Conservation (phyloP, 768 basidiomycete genomes). For the Kwoniella mangroviensis region DNA sequence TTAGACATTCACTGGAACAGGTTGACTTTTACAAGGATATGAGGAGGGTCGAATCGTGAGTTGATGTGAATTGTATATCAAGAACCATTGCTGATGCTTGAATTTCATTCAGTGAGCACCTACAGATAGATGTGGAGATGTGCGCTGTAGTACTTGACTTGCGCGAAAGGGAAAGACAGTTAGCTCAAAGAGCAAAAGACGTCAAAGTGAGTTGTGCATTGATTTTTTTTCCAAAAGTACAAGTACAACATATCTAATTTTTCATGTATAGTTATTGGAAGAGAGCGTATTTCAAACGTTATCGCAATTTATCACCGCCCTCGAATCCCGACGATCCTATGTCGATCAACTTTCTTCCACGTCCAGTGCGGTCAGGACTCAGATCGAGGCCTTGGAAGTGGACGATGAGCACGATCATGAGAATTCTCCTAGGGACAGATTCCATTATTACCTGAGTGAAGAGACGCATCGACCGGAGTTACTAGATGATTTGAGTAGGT, state of each 20-base stretch:
- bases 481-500: slow-evolving; percentile 26
- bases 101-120: slow-evolving; percentile 37
- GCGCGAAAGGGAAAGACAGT: slow-evolving; percentile 32
- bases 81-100: not conserved
- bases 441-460: slow-evolving; percentile 40
- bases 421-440: slow-evolving; percentile 21
- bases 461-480: slow-evolving; percentile 38
- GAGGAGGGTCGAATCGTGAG: slow-evolving; percentile 36
- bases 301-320: slow-evolving; percentile 25
- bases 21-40: slow-evolving; percentile 30
- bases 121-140: slow-evolving; percentile 48
- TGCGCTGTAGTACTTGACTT: slow-evolving; percentile 38
- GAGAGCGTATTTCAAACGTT: slow-evolving; percentile 32
- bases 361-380: slow-evolving; percentile 6
- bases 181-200: slow-evolving; percentile 35
- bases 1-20: slow-evolving; percentile 43
- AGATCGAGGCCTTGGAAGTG: slow-evolving; percentile 29
- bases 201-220: slow-evolving; percentile 34
- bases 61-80: not conserved
- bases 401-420: slow-evolving; percentile 41
- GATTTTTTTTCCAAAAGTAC: not conserved
- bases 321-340: slow-evolving; percentile 11
- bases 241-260: not conserved
- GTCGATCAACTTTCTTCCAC: slow-evolving; percentile 2
- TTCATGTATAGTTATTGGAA: slow-evolving; percentile 31